Evolutionary conservation across 495 filamentous ascomycete genomes (phyloP).

Genomic region (Jackrogersella minutella): DNA sequence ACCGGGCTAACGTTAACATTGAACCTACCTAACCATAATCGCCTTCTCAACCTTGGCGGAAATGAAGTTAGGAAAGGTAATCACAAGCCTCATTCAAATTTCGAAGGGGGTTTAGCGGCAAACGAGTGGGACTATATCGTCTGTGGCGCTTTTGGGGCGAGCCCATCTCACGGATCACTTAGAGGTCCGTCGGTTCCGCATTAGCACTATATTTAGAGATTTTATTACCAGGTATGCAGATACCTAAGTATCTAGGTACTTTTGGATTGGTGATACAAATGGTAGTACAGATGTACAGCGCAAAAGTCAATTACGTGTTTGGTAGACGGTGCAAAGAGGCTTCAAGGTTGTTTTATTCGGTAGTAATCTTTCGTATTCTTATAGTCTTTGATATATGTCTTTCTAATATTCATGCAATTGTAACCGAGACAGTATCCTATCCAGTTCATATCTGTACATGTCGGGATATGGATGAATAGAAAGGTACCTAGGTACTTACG

Average conservation of each 20-base stretch:
- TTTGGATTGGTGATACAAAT: not conserved
- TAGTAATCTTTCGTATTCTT: not conserved
- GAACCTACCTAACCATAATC: not conserved
- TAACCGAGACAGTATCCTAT: not conserved
- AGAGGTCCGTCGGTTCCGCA: not conserved
- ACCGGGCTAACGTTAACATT: conserved; percentile 5
- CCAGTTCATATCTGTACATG: not conserved
- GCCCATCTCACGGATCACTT: conserved; percentile 18
- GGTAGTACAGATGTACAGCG: not conserved
- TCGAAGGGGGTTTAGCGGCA: conserved; percentile 23
- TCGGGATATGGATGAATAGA: too few species aligned
- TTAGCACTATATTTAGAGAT: conserved; percentile 33
- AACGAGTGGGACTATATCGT: not conserved
- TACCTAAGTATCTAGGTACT: too few species aligned
- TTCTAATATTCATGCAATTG: not conserved
- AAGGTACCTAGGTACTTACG: not conserved
- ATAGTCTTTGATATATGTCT: not conserved
- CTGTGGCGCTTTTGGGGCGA: conserved; percentile 18
- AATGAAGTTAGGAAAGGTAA: conserved; percentile 34
- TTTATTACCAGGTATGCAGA: too few species aligned
- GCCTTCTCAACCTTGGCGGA: conserved; percentile 10
- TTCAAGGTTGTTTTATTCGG: not conserved
- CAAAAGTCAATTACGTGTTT: not conserved
- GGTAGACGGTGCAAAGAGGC: not conserved
- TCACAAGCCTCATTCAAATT: conserved; percentile 35